Conservation (phyloP, 2,329 filamentous ascomycete species). For the Trichoderma koningiopsis region DNA sequence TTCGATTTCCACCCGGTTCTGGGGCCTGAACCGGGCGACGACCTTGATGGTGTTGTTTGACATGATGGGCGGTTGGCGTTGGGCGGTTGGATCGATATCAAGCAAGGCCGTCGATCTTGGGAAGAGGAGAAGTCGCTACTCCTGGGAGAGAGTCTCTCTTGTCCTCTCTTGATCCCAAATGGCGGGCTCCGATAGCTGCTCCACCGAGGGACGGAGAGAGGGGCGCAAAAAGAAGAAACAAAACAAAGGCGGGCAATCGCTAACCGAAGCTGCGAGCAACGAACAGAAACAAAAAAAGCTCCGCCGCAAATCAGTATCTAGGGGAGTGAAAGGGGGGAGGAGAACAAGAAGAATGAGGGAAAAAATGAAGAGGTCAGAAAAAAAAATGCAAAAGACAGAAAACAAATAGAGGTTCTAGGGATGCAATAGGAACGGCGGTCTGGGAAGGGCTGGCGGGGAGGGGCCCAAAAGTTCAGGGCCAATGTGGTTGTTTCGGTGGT, state of each 20-base stretch:
- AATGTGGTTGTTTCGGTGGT: constrained; percentile 20
- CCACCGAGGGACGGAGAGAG: constrained; percentile 15
- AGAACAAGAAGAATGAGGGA: neutral
- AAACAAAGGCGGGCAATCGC: neutral
- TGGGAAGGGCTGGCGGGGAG: constrained; percentile 22
- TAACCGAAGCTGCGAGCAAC: constrained; percentile 7
- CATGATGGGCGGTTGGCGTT: constrained; percentile 48
- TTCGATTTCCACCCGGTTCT: constrained; percentile 90
- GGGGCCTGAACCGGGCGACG: constrained; percentile 94
- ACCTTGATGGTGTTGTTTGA: constrained; percentile 75
- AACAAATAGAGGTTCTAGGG: constrained; percentile 12
- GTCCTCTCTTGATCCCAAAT: constrained; percentile 21
- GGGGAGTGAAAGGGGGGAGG: neutral
- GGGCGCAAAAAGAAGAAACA: neutral
- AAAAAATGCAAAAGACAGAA: neutral
- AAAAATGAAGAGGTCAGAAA: neutral
- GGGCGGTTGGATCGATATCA: constrained; percentile 31
- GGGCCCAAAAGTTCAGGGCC: constrained; percentile 11
- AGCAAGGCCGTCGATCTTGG: constrained; percentile 34
- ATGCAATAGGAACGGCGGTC: constrained; percentile 26
- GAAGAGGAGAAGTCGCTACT: constrained; percentile 21
- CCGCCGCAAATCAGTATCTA: constrained; percentile 5
- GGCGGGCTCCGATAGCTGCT: constrained; percentile 16
- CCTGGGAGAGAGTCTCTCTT: constrained; percentile 1
- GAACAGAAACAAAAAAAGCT: neutral